These are phyloP conservation scores for Fusarium citri DNA, from an alignment of 2,329 filamentous ascomycete genomes.

Conservation along the genomic window DNA sequence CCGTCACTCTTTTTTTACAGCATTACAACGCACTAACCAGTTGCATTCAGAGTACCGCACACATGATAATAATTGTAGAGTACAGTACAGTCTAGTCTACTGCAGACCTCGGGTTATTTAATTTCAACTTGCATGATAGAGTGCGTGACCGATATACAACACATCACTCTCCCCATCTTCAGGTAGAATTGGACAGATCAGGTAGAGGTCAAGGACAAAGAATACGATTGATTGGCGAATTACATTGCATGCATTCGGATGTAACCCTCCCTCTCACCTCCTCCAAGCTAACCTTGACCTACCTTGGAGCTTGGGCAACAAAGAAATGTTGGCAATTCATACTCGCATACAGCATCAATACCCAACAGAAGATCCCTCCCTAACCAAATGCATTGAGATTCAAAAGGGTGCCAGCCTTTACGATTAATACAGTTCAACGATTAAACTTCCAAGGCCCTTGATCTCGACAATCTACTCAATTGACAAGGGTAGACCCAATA, in stretches of 20 bases:
- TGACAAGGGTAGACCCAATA: slow-evolving; percentile 12
- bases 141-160: slow-evolving; percentile 21
- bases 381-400: not conserved
- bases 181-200: slow-evolving; percentile 4
- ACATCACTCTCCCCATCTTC: slow-evolving; percentile 11
- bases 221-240: slow-evolving; percentile 7
- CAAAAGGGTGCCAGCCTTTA: slow-evolving; percentile 16
- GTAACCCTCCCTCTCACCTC: slow-evolving; percentile 25
- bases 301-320: slow-evolving; percentile 10
- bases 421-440: not conserved
- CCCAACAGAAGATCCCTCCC: slow-evolving; percentile 26
- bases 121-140: slow-evolving; percentile 1
- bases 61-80: not conserved
- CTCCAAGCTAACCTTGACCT: not conserved
- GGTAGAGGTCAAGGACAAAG: not conserved
- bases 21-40: not conserved
- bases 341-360: slow-evolving; percentile 1
- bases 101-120: not conserved
- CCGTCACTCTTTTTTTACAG: slow-evolving; percentile 25
- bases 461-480: not conserved
- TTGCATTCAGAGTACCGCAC: not conserved
- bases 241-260: slow-evolving; percentile 13
- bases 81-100: not conserved
- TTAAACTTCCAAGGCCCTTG: not conserved
- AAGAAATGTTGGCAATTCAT: slow-evolving; percentile 24